These are phyloP conservation scores for Cucurbita ficifolia DNA, from an alignment of 306 rosid genomes.

Conservation along the genomic window DNA sequence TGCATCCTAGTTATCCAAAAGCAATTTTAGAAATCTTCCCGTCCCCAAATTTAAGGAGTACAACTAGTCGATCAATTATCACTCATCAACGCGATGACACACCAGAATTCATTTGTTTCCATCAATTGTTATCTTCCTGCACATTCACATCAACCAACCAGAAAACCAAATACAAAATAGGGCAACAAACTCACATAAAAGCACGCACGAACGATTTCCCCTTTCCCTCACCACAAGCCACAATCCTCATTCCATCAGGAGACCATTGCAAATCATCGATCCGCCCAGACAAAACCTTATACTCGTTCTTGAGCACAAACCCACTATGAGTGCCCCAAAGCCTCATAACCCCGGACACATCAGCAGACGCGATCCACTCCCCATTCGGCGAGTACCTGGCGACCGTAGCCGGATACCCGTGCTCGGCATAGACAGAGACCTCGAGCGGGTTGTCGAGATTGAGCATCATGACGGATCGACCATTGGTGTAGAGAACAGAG, in stretches of 20 bases:
- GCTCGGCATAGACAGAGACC: conserved; percentile 74
- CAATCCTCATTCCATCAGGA: conserved; percentile 79
- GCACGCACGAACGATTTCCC: conserved; percentile 89
- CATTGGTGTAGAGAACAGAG: conserved; percentile 56
- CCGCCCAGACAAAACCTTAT: conserved; percentile 68
- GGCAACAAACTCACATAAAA: conserved; percentile 41
- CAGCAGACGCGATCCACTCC: conserved; percentile 94
- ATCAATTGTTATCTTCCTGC: not conserved
- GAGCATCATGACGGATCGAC: conserved; percentile 68
- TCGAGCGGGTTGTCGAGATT: conserved; percentile 66
- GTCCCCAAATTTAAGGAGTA: not conserved
- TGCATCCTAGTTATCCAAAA: not conserved
- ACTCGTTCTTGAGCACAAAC: conserved; percentile 84
- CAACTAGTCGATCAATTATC: not conserved
- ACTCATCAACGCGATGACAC: not conserved
- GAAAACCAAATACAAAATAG: not conserved
- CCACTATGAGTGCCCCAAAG: conserved; percentile 81
- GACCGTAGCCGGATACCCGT: conserved; percentile 73
- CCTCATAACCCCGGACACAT: conserved; percentile 70
- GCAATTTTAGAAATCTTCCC: not conserved
- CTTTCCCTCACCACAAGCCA: conserved; percentile 81
- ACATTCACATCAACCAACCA: not conserved
- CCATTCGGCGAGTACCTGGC: conserved; percentile 85
- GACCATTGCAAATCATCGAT: conserved; percentile 99
- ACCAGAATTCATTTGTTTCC: not conserved